Base-by-base conservation (phyloP, 768 basidiomycete species). In the Naganishia friedmannii region DNA sequence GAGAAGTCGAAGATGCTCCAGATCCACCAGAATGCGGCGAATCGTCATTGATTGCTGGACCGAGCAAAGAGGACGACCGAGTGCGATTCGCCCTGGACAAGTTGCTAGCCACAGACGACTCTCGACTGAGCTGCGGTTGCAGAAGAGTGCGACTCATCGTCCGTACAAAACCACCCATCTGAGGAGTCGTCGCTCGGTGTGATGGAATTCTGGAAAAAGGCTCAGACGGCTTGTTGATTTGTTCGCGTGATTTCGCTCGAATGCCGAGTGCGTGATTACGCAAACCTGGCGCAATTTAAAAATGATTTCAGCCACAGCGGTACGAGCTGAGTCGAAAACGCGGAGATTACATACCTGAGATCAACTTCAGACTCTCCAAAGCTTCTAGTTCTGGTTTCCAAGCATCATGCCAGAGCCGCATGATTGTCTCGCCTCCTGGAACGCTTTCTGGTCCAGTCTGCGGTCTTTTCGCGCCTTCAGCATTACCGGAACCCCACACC, bases 1-100 rank as follows among this genome's bases (percentile, higher is more conserved):
- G 17, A 21, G 5, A 31, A 32, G 32, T 39, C 6, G 23, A n/a
- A 23, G 48, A 51, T 26, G 60, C 39, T 17, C 13, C 39, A 34
- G 23, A 28, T 2, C 37, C 42, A 42, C 23, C 26, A 9, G 60
- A 46, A 13, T 29, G 60, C 3, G 28, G 23, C 7, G 21, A 37
- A 26, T n/a, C 32, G 12, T 42, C 60, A 13, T 45, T 19, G 10
- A 29, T 23, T 7, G 37, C 4, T 17, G 60, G 26, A 23, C 37
- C n/a, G 7, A 63, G 23, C 23, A 63, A 26, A 28, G 60, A 63
- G 2, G 60, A 45, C 3, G 60, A 63, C 26, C 60, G 46, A 26
- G 60, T 63, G 23, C 60, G 39, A 29, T 5, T 63, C 39, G 60
- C 60, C 26, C 34, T 63, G n/a, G 60, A 63, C 4, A 46, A 13